Evolutionary conservation across 306 rosid species (phyloP), one percentile per base, ranked within the genome.

Genomic region (Trichosanthes truncata): DNA sequence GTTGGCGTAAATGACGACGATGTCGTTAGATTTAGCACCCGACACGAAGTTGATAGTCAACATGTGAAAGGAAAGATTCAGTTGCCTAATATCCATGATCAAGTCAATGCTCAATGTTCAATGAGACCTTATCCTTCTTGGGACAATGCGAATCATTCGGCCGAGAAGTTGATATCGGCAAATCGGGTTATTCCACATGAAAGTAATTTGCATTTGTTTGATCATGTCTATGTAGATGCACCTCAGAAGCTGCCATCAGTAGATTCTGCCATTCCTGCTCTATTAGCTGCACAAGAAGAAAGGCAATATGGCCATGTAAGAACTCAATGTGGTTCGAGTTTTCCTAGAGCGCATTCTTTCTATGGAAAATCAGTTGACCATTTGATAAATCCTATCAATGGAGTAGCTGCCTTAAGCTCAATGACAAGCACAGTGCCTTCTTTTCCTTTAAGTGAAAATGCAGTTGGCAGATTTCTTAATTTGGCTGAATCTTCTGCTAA

Each of bases 331-430:
- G 80, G 81, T 84, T 63, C 65, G 9, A 68, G 63, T 35, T 83
- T 81, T 74, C 85, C 88, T 76, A 87, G 86, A 84, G 59, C 78
- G 78, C 89, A 85, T 66, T 83, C 83, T 85, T 83, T 84, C 51
- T 38, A 80, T 60, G 88, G 91, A 81, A 86, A 82, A 78, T 81
- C 88, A 68, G 77, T 74, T 29, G 86, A 90, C 85, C 82, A 81
- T 82, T 71, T 60, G 60, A 74, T 78, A 62, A 85, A 85, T 89
- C 82, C 91, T 59, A 57, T 78, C 78, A 78, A 68, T 26, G 88
- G 83, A 80, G 87, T 78, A 82, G 66, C 84, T 66, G 84, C 67
- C 69, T 74, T 81, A 87, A 78, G 80, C 77, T 83, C 90, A 77
- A 79, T 57, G 82, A 85, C 63, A 62, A 81, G 83, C 61, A 86